phyloP scores from a whole-genome alignment of 768 basidiomycete species.

The Megacollybia marginata region DNA sequence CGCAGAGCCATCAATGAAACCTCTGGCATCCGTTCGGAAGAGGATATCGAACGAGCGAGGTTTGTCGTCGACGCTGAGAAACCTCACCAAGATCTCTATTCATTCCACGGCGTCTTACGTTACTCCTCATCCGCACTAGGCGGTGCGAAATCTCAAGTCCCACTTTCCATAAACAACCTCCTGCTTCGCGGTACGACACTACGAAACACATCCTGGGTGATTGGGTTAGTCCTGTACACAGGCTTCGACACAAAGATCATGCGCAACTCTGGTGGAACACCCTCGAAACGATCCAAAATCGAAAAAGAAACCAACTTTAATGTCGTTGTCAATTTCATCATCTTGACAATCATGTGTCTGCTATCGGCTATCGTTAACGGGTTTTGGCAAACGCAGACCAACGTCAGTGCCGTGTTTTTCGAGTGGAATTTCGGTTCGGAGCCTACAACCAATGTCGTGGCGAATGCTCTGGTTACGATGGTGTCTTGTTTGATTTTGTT shows the following conservation, averaged over 20 bases:
- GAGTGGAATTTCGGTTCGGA: slow-evolving; percentile 48
- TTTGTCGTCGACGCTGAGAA: slow-evolving; percentile 92
- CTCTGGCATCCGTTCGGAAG: slow-evolving; percentile 68
- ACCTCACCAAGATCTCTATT: slow-evolving; percentile 88
- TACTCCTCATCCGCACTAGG: slow-evolving; percentile 48
- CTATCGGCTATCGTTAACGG: slow-evolving; percentile 74
- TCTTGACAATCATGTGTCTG: slow-evolving; percentile 72
- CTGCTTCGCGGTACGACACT: slow-evolving; percentile 86
- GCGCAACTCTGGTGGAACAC: slow-evolving; percentile 87
- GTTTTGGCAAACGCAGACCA: slow-evolving; percentile 47
- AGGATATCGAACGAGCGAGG: slow-evolving; percentile 80
- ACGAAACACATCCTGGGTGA: slow-evolving; percentile 87
- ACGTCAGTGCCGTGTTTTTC: slow-evolving; percentile 67
- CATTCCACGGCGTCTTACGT: slow-evolving; percentile 79
- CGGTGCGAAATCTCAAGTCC: slow-evolving; percentile 52
- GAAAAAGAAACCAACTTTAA: slow-evolving; percentile 99
- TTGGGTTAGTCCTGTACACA: slow-evolving; percentile 91
- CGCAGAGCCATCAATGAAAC: slow-evolving; percentile 75
- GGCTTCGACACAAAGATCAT: slow-evolving; percentile 91
- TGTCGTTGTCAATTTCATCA: slow-evolving; percentile 85
- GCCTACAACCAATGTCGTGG: slow-evolving; percentile 47
- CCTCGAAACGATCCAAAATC: slow-evolving; percentile 96
- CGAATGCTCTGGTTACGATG: slow-evolving; percentile 86
- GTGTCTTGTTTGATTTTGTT: slow-evolving; percentile 95
- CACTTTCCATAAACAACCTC: slow-evolving; percentile 86